phyloP scores from a whole-genome alignment of 768 basidiomycete species.

The Trametopsis cervina region DNA sequence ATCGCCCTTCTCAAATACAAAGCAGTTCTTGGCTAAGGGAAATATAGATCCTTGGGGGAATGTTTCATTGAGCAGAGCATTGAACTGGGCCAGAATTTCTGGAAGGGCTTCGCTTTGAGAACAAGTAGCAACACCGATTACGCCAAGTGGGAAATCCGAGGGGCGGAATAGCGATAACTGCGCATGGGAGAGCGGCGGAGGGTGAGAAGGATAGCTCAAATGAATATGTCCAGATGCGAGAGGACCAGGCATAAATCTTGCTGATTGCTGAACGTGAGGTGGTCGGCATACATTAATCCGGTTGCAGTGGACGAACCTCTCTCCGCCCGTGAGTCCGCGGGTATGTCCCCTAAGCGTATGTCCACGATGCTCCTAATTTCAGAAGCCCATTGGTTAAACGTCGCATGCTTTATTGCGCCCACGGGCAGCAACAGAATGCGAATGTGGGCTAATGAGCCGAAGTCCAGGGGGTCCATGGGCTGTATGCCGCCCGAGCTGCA shows the following conservation, averaged over 20 bases:
- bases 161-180: slow-evolving; percentile 68
- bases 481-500: not conserved
- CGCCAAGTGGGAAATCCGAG: slow-evolving; percentile 79
- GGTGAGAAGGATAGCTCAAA: slow-evolving; percentile 71
- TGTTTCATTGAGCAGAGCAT: slow-evolving; percentile 52
- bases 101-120: slow-evolving; percentile 46
- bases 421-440: slow-evolving; percentile 84
- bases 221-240: slow-evolving; percentile 78
- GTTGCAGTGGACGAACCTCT: slow-evolving; percentile 41
- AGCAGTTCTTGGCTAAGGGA: slow-evolving; percentile 76
- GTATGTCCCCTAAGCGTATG: slow-evolving; percentile 77
- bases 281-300: not conserved
- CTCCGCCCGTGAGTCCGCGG: slow-evolving; percentile 70
- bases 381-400: slow-evolving; percentile 67
- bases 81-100: slow-evolving; percentile 58
- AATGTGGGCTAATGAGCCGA: slow-evolving; percentile 81
- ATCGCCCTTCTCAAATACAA: slow-evolving; percentile 73
- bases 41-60: slow-evolving; percentile 63
- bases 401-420: slow-evolving; percentile 59
- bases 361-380: slow-evolving; percentile 70
- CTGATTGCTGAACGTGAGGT: slow-evolving; percentile 26
- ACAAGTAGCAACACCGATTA: slow-evolving; percentile 81
- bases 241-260: slow-evolving; percentile 76
- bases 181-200: slow-evolving; percentile 58
- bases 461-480: slow-evolving; percentile 63